Evolutionary conservation across 2,329 filamentous ascomycete species (phyloP), one percentile per base, ranked within the genome.

Genomic region (Aaosphaeria pasadenensis): DNA sequence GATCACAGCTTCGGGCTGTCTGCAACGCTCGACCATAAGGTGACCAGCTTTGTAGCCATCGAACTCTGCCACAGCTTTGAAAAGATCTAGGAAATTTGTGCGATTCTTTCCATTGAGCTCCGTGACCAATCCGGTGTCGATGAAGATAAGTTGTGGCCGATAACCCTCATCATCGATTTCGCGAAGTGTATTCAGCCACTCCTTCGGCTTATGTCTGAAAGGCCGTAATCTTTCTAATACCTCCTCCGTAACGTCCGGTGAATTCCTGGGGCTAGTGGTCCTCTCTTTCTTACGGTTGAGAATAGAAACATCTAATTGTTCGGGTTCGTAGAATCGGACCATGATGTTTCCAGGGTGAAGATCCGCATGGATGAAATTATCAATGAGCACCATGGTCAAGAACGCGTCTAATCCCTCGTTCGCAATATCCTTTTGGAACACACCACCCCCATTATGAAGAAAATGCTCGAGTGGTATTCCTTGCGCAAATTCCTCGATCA

Each of bases 281-380:
- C 63, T 60, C 35, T 67, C 55, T 44, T 66, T 62, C 49, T 64
- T 63, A 7, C 58, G 69, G 4, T 69, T 73, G 47, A 77, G 70
- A 5, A 86, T 73, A 24, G 77, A 76, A 1, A 95, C 74, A 43
- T 87, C 82, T 0, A 92, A 81, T 52, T 86, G 80, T 11, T 85
- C 83, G 0, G 91, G 85, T 62, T 92, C 85, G 72, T 97, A 96
- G 75, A 99, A 99, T 54, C 95, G 90, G 42, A 99, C 92, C 91
- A 99, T 97, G 72, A 99, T 97, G 69, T 99, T 99, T 29, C 94
- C 94, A 0, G 94, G 94, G 66, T 99, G 94, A 30, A 99, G 75
- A 66, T 99, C 94, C 5, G 94, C 92, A 65, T 99, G 94, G 29
- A 96, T 86, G 69, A 99, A 99, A 69, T 99, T 99, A 70, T 99